Base-by-base conservation (phyloP, 495 filamentous ascomycete genomes). In the Staphylotrichum tortipilum region DNA sequence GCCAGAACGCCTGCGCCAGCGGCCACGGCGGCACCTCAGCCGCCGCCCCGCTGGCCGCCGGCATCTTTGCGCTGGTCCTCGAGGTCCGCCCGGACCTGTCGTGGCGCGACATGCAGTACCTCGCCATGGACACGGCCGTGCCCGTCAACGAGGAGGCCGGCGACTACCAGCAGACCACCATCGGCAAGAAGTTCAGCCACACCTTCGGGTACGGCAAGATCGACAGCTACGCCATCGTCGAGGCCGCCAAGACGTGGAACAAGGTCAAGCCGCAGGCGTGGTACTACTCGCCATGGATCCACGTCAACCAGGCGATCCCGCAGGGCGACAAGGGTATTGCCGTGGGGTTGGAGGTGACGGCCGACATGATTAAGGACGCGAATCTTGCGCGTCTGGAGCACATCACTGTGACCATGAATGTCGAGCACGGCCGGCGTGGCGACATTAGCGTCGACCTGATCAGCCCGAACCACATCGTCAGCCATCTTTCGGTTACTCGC, bases 391-490 rank as follows among this genome's bases (percentile, higher is more conserved):
- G 82, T 9, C 55, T 98, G 15, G 92, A 98, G 67, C 92, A 98
- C 70, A 84, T 98, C 48, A 95, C 90, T 29, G 83, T 98, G 38
- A 97, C 90, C 3, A 98, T 97, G 91, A 98, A 98, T 59, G 75
- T 95, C 37, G 76, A 82, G 46, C 92, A 98, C 55, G 81, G 78
- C 7, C 80, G 82, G 47, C 85, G 92, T 52, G 92, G 92, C 17
- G 92, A 98, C 64, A 64, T 98, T 29, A 94, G 86, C 60, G 92
- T 96, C 44, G 92, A 98, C 61, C 68, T 98, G 29, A 82, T 88
- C 57, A 92, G 87, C 50, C 92, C 92, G 0, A 73, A 79, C 42
- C 86, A 87, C 18, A 64, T 96, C 34, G 69, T 91, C 48, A 94
- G 86, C 63, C 83, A 95, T 56, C 79, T 98, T 30, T 85, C 89